Base-by-base conservation (phyloP, 2,329 filamentous ascomycete genomes). In the Phialemoniopsis sp. region DNA sequence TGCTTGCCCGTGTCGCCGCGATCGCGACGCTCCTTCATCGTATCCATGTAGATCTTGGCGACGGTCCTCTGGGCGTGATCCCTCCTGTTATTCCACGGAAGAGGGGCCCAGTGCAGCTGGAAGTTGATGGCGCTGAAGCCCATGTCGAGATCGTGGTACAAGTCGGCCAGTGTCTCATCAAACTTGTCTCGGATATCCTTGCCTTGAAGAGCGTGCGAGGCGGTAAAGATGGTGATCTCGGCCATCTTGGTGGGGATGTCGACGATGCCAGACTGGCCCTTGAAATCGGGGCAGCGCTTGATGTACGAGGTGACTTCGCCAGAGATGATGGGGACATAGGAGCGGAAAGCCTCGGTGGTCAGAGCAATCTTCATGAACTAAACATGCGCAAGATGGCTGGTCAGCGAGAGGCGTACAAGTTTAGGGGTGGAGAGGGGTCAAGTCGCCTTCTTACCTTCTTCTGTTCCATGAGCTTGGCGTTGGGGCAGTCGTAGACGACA, bases 381-480 rank as follows among this genome's bases (percentile, higher is more conserved):
- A 17, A 14, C 17, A 16, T 4, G 13, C 13, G 18, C 3, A 5
- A 26, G 21, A 26, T 6, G 6, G 10, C 18, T 3, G 19, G 45
- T 48, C 35, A 50, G 45, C 28, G 19, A 34, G 4, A 16, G 8
- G 13, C 4, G 8, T 4, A 13, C 16, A 16, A 13, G 10, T 9
- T 15, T 15, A 18, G 13, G 8, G 32, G 17, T 9, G 32, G 17
- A n/a, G n/a, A 26, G 28, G 18, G 10, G 28, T 13, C 7, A 34
- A 34, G 31, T 32, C 9, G 16, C 16, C 5, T 34, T 40, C 49
- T 26, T 35, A 84, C 81, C 74, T 87, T 89, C 71, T 91, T 91
- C 66, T 93, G 87, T 65, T 93, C 87, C 85, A 91, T 90, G 45
- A 91, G 73, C 63, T 89, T 89, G 34, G 83, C 70, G 60, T 90